Evolutionary conservation across 1,284 basidiomycete species (phyloP).

Genomic region (Pholiota adiposa): DNA sequence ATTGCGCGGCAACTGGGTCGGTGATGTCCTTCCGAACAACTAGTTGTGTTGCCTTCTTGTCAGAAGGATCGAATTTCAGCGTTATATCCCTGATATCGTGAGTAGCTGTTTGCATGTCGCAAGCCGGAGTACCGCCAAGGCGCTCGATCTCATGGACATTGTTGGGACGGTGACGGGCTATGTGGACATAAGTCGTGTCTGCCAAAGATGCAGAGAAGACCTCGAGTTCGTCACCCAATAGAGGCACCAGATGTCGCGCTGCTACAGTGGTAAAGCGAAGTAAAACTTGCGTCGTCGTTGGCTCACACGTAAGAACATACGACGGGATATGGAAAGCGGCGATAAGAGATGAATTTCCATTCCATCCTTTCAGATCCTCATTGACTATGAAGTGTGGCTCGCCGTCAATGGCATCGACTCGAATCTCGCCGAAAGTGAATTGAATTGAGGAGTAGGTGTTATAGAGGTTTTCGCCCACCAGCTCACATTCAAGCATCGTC

Average conservation of each 20-base stretch:
- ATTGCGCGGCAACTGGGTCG: constrained; percentile 3
- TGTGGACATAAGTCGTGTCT: constrained; percentile 35
- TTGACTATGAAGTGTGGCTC: constrained; percentile 29
- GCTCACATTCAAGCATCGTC: constrained; percentile 40
- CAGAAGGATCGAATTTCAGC: constrained; percentile 14
- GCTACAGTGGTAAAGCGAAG: constrained; percentile 36
- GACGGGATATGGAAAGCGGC: constrained; percentile 42
- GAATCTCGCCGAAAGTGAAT: constrained; percentile 38
- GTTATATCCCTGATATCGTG: neutral
- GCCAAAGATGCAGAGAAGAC: constrained; percentile 33
- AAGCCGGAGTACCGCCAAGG: neutral
- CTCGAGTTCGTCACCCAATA: too few relatives aligned
- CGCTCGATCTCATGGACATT: constrained; percentile 23
- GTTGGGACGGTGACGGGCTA: constrained; percentile 34
- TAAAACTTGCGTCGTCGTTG: constrained; percentile 24
- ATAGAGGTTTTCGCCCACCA: constrained; percentile 14
- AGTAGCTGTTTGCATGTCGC: neutral
- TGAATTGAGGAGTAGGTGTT: constrained; percentile 43
- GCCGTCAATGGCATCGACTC: constrained; percentile 20
- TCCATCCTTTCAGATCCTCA: constrained; percentile 38
- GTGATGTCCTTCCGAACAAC: constrained; percentile 14
- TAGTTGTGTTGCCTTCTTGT: constrained; percentile 5
- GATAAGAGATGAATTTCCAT: constrained; percentile 39
- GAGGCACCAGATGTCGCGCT: too few relatives aligned
- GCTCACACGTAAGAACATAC: constrained; percentile 32